Conservation (phyloP, 2,329 filamentous ascomycete species). For the Cadophora sp. region DNA sequence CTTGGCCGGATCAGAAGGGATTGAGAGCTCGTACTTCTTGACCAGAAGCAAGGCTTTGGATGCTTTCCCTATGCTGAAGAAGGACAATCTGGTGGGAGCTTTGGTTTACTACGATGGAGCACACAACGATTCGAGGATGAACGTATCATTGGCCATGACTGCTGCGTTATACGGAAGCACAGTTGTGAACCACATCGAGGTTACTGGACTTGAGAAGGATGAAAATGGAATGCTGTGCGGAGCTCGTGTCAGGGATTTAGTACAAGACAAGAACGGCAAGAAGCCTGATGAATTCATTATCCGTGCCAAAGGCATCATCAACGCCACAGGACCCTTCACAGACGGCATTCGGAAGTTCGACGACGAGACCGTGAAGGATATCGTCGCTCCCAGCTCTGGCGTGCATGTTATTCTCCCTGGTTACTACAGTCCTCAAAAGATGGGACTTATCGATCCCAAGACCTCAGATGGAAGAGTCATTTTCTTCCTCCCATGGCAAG, state of each 20-base stretch:
- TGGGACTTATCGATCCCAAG: conserved; percentile 86
- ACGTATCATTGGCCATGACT: conserved; percentile 86
- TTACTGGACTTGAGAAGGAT: conserved; percentile 79
- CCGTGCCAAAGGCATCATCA: conserved; percentile 82
- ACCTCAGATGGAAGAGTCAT: conserved; percentile 90
- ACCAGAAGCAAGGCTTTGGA: conserved; percentile 86
- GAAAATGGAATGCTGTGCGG: conserved; percentile 75
- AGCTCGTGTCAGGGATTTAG: conserved; percentile 73
- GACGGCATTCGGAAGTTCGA: conserved; percentile 88
- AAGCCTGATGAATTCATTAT: conserved; percentile 70
- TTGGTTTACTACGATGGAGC: conserved; percentile 92
- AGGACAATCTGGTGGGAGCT: conserved; percentile 78
- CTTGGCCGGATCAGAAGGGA: conserved; percentile 83
- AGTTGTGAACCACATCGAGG: conserved; percentile 83
- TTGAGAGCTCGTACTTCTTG: conserved; percentile 88
- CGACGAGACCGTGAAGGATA: conserved; percentile 72
- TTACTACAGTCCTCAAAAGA: conserved; percentile 84
- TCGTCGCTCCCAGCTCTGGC: conserved; percentile 84
- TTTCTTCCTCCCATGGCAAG: conserved; percentile 94
- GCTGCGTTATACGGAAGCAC: conserved; percentile 87
- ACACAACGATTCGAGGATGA: conserved; percentile 93
- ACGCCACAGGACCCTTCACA: conserved; percentile 87
- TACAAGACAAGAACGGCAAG: conserved; percentile 70
- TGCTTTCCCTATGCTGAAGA: conserved; percentile 88
- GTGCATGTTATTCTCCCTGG: conserved; percentile 88